Base-by-base conservation (phyloP, 2,329 filamentous ascomycete genomes). In the Cladosporium sp. region DNA sequence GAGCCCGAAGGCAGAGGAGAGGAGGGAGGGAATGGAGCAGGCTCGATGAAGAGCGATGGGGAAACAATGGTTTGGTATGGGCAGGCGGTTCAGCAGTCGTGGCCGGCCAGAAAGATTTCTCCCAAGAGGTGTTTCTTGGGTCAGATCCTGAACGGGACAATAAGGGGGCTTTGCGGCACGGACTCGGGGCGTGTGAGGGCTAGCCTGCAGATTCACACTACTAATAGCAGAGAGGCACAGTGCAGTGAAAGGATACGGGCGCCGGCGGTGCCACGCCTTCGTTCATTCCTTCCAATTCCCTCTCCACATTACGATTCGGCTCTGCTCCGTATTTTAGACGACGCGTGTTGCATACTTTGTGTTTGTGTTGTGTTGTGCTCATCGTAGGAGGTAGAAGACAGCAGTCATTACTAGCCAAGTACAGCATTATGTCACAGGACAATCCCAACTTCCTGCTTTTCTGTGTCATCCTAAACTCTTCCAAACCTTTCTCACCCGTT, bases 141-240 rank as follows among this genome's bases (percentile, higher is more conserved):
- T 38, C 32, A 36, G 43, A 46, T 36, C 20, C 33, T 46, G 43
- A 38, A 38, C n/a, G 32, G 33, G 20, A 33, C 43, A 46, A 40
- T 48, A 48, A 48, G 36, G 45, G 45, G 45, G 32, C 32, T 16
- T 16, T 48, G 45, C 45, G 29, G 45, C 45, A 48, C 45, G 45
- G 45, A 48, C 45, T 48, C 16, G 25, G n/a, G 32, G 22, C 22
- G 22, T 27, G 22, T 27, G 22, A 27, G 22, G 32, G 22, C 33
- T 46, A 39, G 45, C 20, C 25, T 48, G 45, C 45, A 48, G 45
- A 48, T 40, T 48, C 32, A 38, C 32, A 38, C 43, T 46, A 46
- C 32, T 46, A 46, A 46, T 46, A 46, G 43, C 38, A 46, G 22
- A 27, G 22, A 27, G 22, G 22, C 22, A 27, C 22, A 27, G 22